Evolutionary conservation across 1,284 basidiomycete species (phyloP).

Genomic region (Termitomyces sp.): DNA sequence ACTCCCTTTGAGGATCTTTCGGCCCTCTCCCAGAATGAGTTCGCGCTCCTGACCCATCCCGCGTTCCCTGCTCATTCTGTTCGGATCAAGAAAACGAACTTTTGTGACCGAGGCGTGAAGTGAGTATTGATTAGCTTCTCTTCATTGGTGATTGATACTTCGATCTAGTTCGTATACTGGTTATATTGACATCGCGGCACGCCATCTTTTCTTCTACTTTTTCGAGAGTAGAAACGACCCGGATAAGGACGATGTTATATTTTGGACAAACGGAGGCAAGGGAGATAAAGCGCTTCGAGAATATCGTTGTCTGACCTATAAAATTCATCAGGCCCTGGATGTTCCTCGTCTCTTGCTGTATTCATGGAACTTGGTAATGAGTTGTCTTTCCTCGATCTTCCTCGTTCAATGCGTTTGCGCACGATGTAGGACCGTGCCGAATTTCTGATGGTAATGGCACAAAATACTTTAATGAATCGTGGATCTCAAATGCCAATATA

Average conservation of each 20-base stretch:
- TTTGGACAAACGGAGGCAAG: slow-evolving; percentile 62
- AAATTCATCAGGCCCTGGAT: slow-evolving; percentile 42
- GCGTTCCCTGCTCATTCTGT: slow-evolving; percentile 38
- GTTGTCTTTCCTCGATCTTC: too few species aligned
- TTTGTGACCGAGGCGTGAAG: slow-evolving; percentile 44
- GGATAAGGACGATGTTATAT: slow-evolving; percentile 57
- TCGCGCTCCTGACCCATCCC: slow-evolving; percentile 44
- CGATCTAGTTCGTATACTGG: slow-evolving; percentile 37
- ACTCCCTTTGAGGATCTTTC: slow-evolving; percentile 37
- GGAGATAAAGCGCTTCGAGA: slow-evolving; percentile 5
- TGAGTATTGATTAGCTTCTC: slow-evolving; percentile 1
- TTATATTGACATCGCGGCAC: slow-evolving; percentile 66
- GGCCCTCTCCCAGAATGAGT: slow-evolving; percentile 37
- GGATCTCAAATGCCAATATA: slow-evolving; percentile 67
- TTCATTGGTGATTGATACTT: neutral
- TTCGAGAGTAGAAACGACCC: slow-evolving; percentile 76
- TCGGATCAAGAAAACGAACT: slow-evolving; percentile 37
- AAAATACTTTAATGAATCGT: slow-evolving; percentile 53
- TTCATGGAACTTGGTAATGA: slow-evolving; percentile 58
- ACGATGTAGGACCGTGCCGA: slow-evolving; percentile 42
- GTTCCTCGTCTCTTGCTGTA: slow-evolving; percentile 51
- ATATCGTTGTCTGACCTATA: neutral
- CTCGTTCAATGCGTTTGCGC: too few species aligned
- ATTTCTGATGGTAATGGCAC: slow-evolving; percentile 39
- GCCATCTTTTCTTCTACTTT: slow-evolving; percentile 83